Evolutionary conservation across 148 eudicot species (phyloP).

Genomic region (Salicornia ramosissima): DNA sequence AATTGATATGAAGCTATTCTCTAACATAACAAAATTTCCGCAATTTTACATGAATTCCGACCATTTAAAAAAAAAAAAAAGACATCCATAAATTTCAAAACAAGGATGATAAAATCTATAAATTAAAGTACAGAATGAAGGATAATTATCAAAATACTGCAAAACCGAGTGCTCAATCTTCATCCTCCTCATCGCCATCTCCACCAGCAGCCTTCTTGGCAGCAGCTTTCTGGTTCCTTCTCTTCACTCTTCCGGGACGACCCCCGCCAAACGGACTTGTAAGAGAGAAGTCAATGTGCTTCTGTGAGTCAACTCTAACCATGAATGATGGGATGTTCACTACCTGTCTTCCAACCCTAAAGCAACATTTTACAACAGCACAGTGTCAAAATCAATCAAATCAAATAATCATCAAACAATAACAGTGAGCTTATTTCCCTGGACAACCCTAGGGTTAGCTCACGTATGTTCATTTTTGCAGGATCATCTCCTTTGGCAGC

Average conservation of each 20-base stretch:
- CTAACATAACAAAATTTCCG: too few relatives aligned
- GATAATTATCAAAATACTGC: neutral
- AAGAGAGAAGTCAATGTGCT: slow-evolving; percentile 52
- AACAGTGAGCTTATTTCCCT: too few relatives aligned
- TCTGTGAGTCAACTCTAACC: slow-evolving; percentile 56
- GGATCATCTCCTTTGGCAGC: too few relatives aligned
- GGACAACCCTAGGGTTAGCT: too few relatives aligned
- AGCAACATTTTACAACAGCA: neutral
- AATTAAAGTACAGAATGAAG: too few relatives aligned
- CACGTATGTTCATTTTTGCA: too few relatives aligned
- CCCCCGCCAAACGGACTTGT: slow-evolving; percentile 62
- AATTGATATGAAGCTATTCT: too few relatives aligned
- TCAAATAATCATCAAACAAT: neutral
- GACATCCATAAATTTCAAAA: slow-evolving; percentile 4
- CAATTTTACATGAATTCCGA: too few relatives aligned
- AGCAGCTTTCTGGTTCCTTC: slow-evolving; percentile 50
- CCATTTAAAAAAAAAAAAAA: slow-evolving; percentile 14
- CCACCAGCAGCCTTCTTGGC: slow-evolving; percentile 58
- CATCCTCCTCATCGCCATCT: slow-evolving; percentile 51
- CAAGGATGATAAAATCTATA: too few relatives aligned
- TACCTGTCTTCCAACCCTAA: slow-evolving; percentile 52
- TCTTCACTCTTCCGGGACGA: slow-evolving; percentile 55
- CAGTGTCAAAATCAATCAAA: neutral
- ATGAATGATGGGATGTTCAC: slow-evolving; percentile 53
- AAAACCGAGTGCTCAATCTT: slow-evolving; percentile 31